Evolutionary conservation across 495 filamentous ascomycete genomes (phyloP).

Genomic region (Astrothelium macrocarpum): DNA sequence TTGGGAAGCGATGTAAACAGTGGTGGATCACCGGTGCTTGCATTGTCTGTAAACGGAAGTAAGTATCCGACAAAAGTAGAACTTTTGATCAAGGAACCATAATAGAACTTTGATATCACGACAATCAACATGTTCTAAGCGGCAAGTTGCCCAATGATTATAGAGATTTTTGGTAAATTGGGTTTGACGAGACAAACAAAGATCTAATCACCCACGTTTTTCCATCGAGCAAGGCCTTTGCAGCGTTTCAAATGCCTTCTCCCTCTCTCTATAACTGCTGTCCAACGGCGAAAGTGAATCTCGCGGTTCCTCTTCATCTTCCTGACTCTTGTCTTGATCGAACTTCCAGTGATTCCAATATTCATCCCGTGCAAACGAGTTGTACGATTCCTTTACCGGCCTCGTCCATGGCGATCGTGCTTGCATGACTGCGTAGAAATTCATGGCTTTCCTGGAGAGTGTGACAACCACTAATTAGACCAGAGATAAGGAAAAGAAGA

Average conservation of each 20-base stretch:
- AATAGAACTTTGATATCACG: too few species aligned
- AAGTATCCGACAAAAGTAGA: neutral
- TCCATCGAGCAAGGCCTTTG: neutral
- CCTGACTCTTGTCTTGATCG: neutral
- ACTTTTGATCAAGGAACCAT: neutral
- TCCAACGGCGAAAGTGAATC: slow-evolving; percentile 1
- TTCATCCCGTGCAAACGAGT: neutral
- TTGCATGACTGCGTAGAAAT: slow-evolving; percentile 1
- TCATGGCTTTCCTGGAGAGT: neutral
- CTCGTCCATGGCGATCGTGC: neutral
- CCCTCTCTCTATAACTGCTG: neutral
- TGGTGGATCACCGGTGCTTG: neutral
- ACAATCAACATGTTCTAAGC: too few species aligned
- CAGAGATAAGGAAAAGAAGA: neutral
- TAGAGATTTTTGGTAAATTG: neutral
- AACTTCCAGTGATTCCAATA: neutral
- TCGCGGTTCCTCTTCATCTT: neutral
- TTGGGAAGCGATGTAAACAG: neutral
- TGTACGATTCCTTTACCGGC: neutral
- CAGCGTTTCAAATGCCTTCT: neutral
- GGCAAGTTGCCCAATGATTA: too few species aligned
- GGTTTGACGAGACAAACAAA: neutral
- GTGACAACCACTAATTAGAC: neutral
- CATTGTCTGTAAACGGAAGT: neutral
- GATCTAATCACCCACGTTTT: neutral